Conservation (phyloP, 495 filamentous ascomycete species). For the Podospora tetraspora region DNA sequence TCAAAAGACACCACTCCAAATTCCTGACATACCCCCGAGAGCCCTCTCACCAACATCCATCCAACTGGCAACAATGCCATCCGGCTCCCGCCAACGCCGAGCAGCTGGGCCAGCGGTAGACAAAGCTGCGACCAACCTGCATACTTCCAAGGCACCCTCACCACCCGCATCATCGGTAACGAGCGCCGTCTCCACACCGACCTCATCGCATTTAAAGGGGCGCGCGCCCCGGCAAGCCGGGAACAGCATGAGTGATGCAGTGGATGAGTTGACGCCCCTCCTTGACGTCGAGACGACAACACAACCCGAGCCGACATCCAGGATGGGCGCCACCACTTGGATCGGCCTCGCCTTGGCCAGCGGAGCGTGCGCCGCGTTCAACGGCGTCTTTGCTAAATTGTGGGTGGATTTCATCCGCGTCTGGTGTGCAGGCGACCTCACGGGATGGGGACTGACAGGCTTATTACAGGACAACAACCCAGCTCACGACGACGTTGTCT, state of each 20-base stretch:
- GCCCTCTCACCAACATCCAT: not conserved
- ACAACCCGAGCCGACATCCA: not conserved
- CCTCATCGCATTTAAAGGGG: constrained; percentile 10
- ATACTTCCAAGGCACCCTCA: not conserved
- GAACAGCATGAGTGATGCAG: not conserved
- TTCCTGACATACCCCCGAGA: not conserved
- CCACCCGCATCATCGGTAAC: not conserved
- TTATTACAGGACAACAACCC: constrained; percentile 70
- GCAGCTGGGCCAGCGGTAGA: not conserved
- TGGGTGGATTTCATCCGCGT: constrained; percentile 39
- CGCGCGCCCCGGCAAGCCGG: not conserved
- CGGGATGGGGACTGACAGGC: not conserved
- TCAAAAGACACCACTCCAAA: not conserved
- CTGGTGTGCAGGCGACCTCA: not conserved
- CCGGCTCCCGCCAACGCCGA: not conserved
- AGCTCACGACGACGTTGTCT: constrained; percentile 68
- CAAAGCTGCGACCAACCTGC: not conserved
- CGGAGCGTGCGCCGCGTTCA: constrained; percentile 86
- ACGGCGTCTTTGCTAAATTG: constrained; percentile 96
- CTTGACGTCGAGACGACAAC: constrained; percentile 5
- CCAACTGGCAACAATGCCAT: not conserved
- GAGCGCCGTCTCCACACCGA: not conserved
- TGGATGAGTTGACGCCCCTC: constrained; percentile 22
- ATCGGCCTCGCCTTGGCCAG: constrained; percentile 75
- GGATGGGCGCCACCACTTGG: constrained; percentile 41